Percentiles rank a stretch among this genome's conserved stretches.
Evolutionary conservation across 2,329 filamentous ascomycete species (phyloP).

Genomic region (Claviceps digitariae): DNA sequence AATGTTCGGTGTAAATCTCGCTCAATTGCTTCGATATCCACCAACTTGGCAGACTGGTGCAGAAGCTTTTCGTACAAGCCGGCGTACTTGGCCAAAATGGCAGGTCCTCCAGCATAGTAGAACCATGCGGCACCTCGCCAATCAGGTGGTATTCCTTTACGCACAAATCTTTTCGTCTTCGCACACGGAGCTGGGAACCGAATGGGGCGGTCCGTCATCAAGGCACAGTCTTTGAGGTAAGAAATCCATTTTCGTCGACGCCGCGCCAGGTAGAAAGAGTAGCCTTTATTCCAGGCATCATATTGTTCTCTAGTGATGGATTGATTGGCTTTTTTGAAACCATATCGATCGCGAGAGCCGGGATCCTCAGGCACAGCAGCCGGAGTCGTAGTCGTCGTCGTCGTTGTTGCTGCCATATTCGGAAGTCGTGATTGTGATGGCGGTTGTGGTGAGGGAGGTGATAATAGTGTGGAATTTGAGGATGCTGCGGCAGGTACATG

Average conservation of each 20-base stretch:
- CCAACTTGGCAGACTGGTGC: conserved; percentile 47
- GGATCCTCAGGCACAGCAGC: conserved; percentile 31
- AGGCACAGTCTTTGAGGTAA: conserved; percentile 61
- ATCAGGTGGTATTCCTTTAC: conserved; percentile 87
- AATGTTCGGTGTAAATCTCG: conserved; percentile 88
- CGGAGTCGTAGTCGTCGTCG: neutral
- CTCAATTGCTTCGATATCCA: conserved; percentile 83
- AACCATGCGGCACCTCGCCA: conserved; percentile 97
- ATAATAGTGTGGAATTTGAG: neutral
- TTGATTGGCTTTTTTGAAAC: conserved; percentile 79
- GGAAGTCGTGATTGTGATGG: conserved; percentile 6
- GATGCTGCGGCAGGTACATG: neutral
- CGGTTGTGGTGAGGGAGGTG: conserved; percentile 6
- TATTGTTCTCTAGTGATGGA: conserved; percentile 66
- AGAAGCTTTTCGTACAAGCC: conserved; percentile 66
- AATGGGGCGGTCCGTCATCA: conserved; percentile 58
- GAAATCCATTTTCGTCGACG: conserved; percentile 71
- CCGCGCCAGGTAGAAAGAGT: conserved; percentile 60
- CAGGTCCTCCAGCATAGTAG: conserved; percentile 81
- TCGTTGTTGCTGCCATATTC: neutral
- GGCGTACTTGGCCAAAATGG: conserved; percentile 59
- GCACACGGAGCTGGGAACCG: conserved; percentile 68
- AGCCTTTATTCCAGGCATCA: conserved; percentile 65
- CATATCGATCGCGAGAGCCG: conserved; percentile 62
- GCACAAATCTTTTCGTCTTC: conserved; percentile 79